Base-by-base conservation (phyloP, 2,329 filamentous ascomycete genomes). In the Ascosphaera apis region DNA sequence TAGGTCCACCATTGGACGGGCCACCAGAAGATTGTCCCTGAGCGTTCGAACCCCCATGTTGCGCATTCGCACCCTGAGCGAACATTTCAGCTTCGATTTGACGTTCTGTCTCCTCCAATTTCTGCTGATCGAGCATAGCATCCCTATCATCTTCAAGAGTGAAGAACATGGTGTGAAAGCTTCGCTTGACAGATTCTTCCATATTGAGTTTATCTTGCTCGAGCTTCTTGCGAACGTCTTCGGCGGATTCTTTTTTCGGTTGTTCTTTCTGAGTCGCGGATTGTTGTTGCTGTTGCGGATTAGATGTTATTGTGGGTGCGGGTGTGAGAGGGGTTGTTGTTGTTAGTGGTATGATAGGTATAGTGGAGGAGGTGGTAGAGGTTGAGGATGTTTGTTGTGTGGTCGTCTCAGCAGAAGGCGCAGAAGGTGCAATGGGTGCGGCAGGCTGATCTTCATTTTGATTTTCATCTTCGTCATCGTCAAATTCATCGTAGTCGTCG, bases 51-150 rank as follows among this genome's bases (percentile, higher is more conserved):
- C 60, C 61, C 40, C 59, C 61, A 38, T 56, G 66, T 37, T 67
- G 69, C 48, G 73, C 67, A 36, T 57, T 57, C 34, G 55, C 53
- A 6, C 51, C 54, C 43, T 66, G 61, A 21, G 67, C 66, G 19
- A 84, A 83, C 66, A 92, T 88, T 57, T 98, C 88, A 11, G 84
- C 84, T 54, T 95, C 86, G 7, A 95, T 76, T 53, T 91, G 83
- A 52, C 91, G 78, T 53, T 98, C 88, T 1, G 91, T 83, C 53
- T 95, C 88, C 50, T 98, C 88, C 17, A 98, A 67, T 54, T 86
- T 82, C 54, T 95, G 83, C 56, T 98, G 88, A 54, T 98, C 88
- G 39, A 95, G 59, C 88, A 98, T 95, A 34, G 88, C 88, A 47
- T 86, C 82, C 37, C 81, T 72, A 52, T 98, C 88, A 52, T 86